Percentiles rank a stretch among this genome's conserved stretches.
Conservation (phyloP, 805 yeast genomes). For the Zygosaccharomyces kombuchaensis region DNA sequence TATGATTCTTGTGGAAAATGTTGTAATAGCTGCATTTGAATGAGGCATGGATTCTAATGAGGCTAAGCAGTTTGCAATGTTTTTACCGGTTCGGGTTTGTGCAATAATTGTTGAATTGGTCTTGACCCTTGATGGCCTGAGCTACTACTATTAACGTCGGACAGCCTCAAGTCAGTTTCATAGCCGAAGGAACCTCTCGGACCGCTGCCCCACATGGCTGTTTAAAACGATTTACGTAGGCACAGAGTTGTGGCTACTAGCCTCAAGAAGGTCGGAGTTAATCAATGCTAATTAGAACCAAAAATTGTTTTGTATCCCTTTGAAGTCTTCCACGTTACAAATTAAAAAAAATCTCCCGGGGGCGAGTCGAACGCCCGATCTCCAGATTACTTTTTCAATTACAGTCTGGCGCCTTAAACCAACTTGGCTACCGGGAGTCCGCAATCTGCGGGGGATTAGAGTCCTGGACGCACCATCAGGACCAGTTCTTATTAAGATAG, state of each 20-base stretch:
- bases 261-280: not conserved
- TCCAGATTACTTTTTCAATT: slow-evolving; percentile 35
- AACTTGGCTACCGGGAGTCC: slow-evolving; percentile 39
- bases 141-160: not conserved
- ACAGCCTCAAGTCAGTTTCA: slow-evolving; percentile 6
- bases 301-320: too few species aligned
- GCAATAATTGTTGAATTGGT: not conserved
- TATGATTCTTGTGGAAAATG: not conserved
- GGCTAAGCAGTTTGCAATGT: not conserved
- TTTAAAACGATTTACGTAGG: not conserved
- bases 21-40: not conserved
- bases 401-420: slow-evolving; percentile 40
- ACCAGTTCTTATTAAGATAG: too few species aligned
- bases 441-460: not conserved
- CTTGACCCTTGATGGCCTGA: not conserved
- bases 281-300: not conserved
- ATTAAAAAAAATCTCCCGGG: slow-evolving; percentile 35
- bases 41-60: not conserved
- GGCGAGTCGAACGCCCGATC: slow-evolving; percentile 40
- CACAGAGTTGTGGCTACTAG: not conserved
- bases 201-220: not conserved
- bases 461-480: too few species aligned
- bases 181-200: not conserved
- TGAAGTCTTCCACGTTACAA: not conserved
- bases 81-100: not conserved